A percentile compares a stretch with the other conserved stretches of the same genome.
Conservation (phyloP, 441 rosid genomes). For the Mallotus repandus region DNA sequence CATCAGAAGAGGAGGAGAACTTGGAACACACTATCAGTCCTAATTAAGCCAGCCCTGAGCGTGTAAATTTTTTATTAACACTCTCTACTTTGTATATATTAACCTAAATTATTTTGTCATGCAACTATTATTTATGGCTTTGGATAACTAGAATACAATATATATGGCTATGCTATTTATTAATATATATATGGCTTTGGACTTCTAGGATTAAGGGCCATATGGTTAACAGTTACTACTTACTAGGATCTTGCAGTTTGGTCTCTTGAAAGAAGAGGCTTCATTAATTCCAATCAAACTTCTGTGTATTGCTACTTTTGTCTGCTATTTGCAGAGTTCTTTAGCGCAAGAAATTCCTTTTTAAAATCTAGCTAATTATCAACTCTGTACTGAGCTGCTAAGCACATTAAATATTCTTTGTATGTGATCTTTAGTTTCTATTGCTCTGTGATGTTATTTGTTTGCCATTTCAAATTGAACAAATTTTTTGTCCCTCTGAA, state of each 20-base stretch:
- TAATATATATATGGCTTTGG: background rate
- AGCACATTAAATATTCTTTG: background rate
- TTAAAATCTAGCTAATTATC: background rate
- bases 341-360: background rate
- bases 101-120: background rate
- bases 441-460: background rate
- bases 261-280: constrained; percentile 1
- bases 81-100: background rate
- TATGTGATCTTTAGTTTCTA: background rate
- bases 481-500: constrained; percentile 1
- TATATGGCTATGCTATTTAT: background rate
- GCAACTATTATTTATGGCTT: background rate
- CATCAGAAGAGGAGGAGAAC: background rate
- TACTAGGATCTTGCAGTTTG: background rate
- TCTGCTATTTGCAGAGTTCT: background rate
- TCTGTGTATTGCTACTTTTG: background rate
- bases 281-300: background rate
- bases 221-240: background rate
- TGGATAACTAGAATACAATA: background rate
- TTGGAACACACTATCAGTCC: background rate
- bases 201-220: constrained; percentile 1
- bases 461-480: constrained; percentile 10
- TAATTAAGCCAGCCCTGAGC: background rate
- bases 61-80: background rate
- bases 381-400: background rate